Evolutionary conservation across 2,329 filamentous ascomycete genomes (phyloP).

Genomic region (Beauveria medogensis): DNA sequence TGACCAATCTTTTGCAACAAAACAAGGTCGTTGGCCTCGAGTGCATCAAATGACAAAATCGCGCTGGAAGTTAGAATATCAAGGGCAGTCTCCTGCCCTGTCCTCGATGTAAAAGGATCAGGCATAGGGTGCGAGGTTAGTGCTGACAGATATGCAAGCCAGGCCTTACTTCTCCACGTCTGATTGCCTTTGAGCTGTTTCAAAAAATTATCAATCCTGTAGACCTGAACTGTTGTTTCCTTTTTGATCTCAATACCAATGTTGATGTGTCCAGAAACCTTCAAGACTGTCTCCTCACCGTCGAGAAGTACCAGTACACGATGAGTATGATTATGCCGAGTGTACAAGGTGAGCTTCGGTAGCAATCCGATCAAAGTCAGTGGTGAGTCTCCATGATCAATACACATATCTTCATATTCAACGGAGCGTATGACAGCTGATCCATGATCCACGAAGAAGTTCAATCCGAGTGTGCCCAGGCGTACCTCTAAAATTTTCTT

Average conservation of each 20-base stretch:
- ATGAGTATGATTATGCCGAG: rapidly evolving
- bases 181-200: conserved; percentile 36
- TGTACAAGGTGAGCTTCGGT: neutral
- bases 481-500: neutral
- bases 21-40: neutral
- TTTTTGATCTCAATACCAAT: neutral
- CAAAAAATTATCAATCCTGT: neutral
- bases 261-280: rapidly evolving
- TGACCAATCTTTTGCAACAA: neutral
- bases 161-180: conserved; percentile 41
- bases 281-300: neutral
- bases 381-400: neutral
- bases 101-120: conserved; percentile 38
- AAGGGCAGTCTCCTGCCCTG: conserved; percentile 46
- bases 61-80: conserved; percentile 38
- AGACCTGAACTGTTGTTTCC: neutral
- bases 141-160: conserved; percentile 42
- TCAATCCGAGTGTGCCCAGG: neutral
- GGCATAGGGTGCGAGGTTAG: conserved; percentile 42
- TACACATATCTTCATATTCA: neutral
- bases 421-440: neutral
- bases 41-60: conserved; percentile 28
- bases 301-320: neutral
- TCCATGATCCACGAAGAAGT: neutral
- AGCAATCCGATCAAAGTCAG: neutral